These are phyloP conservation scores for Massariosphaeria phaeospora DNA, from an alignment of 495 filamentous ascomycete genomes.

Conservation along the genomic window DNA sequence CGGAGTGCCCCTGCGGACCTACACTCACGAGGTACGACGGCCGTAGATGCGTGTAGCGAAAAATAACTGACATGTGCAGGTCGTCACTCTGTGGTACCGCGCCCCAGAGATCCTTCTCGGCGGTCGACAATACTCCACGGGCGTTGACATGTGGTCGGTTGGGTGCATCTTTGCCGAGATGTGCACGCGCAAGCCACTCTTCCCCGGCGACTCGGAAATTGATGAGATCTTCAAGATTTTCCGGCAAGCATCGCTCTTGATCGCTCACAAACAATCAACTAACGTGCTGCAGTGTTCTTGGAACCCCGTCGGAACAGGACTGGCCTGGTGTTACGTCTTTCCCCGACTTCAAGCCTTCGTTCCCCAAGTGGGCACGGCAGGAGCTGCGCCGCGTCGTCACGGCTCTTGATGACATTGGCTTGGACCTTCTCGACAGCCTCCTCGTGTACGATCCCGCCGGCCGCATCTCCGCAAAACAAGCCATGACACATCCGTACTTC, in stretches of 20 bases:
- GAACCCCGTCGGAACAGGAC: slow-evolving; percentile 78
- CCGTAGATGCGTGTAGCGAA: not conserved
- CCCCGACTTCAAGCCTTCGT: slow-evolving; percentile 94
- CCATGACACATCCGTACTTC: slow-evolving; percentile 90
- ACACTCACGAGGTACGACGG: slow-evolving; percentile 78
- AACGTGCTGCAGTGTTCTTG: slow-evolving; percentile 87
- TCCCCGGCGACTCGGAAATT: slow-evolving; percentile 97
- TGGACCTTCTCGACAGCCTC: slow-evolving; percentile 79
- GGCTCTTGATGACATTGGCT: slow-evolving; percentile 66
- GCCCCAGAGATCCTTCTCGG: slow-evolving; percentile 96
- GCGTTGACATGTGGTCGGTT: slow-evolving; percentile 99
- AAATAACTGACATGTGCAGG: slow-evolving; percentile 44
- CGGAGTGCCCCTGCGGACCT: slow-evolving; percentile 91
- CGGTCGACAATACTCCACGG: slow-evolving; percentile 94
- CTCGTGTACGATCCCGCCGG: slow-evolving; percentile 93
- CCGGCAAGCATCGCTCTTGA: slow-evolving; percentile 45
- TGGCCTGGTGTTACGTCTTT: slow-evolving; percentile 98
- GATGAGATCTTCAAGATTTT: slow-evolving; percentile 99
- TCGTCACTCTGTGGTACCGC: slow-evolving; percentile 97
- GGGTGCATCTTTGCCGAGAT: slow-evolving; percentile 99
- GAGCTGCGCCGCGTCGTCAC: slow-evolving; percentile 52
- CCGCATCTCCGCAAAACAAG: slow-evolving; percentile 92
- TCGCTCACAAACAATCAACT: slow-evolving; percentile 8
- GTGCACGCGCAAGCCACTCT: slow-evolving; percentile 96
- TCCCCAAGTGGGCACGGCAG: slow-evolving; percentile 91